Conservation (phyloP, 805 yeast genomes). For the Candida gorgasii region DNA sequence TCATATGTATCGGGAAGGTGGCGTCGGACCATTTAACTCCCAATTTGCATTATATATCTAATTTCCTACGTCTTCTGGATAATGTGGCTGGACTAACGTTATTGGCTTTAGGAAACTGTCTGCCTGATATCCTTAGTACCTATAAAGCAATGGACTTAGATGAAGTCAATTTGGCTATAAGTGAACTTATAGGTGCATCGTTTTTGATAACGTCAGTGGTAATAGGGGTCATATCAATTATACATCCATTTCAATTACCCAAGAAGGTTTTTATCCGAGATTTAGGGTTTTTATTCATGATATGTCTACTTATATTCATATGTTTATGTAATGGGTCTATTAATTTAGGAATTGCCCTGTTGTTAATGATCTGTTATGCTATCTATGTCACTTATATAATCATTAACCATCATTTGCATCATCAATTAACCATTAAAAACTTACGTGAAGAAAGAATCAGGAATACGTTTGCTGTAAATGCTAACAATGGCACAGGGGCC, state of each 20-base stretch:
- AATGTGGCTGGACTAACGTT: slow-evolving; percentile 83
- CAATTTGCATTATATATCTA: slow-evolving; percentile 67
- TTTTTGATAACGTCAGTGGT: slow-evolving; percentile 79
- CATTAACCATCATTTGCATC: slow-evolving; percentile 24
- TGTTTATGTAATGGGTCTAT: slow-evolving; percentile 58
- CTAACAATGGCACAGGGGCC: not conserved
- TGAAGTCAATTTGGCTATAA: slow-evolving; percentile 78
- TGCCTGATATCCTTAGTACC: slow-evolving; percentile 87
- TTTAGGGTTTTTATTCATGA: slow-evolving; percentile 50
- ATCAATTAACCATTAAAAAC: slow-evolving; percentile 14
- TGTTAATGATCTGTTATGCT: slow-evolving; percentile 58
- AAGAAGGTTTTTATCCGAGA: slow-evolving; percentile 59
- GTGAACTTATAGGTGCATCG: slow-evolving; percentile 91
- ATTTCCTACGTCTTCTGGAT: slow-evolving; percentile 63
- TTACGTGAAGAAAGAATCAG: slow-evolving; percentile 25
- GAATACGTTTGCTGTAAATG: slow-evolving; percentile 18
- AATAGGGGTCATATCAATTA: slow-evolving; percentile 72
- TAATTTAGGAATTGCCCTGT: slow-evolving; percentile 53
- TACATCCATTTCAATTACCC: slow-evolving; percentile 63
- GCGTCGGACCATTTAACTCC: slow-evolving; percentile 86
- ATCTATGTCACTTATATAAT: slow-evolving; percentile 55
- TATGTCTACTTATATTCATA: slow-evolving; percentile 51
- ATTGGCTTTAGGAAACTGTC: slow-evolving; percentile 87
- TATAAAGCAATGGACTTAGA: slow-evolving; percentile 75
- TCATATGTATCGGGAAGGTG: slow-evolving; percentile 68